Evolutionary conservation across 202 grass and related monocot genomes (phyloP).

Genomic region (Setaria italica): DNA sequence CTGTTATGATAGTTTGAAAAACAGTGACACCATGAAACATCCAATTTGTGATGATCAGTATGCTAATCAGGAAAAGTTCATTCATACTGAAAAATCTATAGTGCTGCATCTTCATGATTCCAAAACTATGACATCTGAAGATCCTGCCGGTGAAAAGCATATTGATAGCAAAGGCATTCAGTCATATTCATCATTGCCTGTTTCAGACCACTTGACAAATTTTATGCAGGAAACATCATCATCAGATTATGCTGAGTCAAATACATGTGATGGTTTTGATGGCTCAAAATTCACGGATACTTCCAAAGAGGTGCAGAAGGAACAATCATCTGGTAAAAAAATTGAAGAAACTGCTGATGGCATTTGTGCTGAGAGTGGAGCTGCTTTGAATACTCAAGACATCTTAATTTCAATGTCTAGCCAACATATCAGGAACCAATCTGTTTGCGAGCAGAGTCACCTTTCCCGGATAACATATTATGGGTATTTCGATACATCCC

Average conservation of each 20-base stretch:
- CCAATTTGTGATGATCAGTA: slow-evolving; percentile 51
- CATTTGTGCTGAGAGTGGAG: slow-evolving; percentile 48
- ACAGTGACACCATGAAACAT: slow-evolving; percentile 35
- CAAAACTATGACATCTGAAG: slow-evolving; percentile 29
- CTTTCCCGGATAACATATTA: slow-evolving; percentile 96
- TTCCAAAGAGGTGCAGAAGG: slow-evolving; percentile 24
- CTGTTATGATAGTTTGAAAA: slow-evolving; percentile 52
- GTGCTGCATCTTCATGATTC: slow-evolving; percentile 34
- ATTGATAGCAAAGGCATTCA: slow-evolving; percentile 11
- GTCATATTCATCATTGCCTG: slow-evolving; percentile 36
- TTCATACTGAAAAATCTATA: slow-evolving; percentile 24
- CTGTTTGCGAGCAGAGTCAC: slow-evolving; percentile 84
- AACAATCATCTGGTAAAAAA: slow-evolving; percentile 15
- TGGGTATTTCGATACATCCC: slow-evolving; percentile 77
- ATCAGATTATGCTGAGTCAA: slow-evolving; percentile 39
- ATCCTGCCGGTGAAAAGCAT: slow-evolving; percentile 9
- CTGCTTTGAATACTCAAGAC: slow-evolving; percentile 61
- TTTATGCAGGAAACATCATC: slow-evolving; percentile 6
- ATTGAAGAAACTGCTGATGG: slow-evolving; percentile 39
- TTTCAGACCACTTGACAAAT: slow-evolving; percentile 25
- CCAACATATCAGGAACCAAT: slow-evolving; percentile 76
- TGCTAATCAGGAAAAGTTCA: slow-evolving; percentile 43
- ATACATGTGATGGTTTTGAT: slow-evolving; percentile 39
- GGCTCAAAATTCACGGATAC: slow-evolving; percentile 6
- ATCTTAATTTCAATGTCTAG: slow-evolving; percentile 84